Evolutionary conservation across 805 yeast genomes (phyloP), one percentile per base, ranked within the genome.

Genomic region (Isabelozyma pseudorhagii): DNA sequence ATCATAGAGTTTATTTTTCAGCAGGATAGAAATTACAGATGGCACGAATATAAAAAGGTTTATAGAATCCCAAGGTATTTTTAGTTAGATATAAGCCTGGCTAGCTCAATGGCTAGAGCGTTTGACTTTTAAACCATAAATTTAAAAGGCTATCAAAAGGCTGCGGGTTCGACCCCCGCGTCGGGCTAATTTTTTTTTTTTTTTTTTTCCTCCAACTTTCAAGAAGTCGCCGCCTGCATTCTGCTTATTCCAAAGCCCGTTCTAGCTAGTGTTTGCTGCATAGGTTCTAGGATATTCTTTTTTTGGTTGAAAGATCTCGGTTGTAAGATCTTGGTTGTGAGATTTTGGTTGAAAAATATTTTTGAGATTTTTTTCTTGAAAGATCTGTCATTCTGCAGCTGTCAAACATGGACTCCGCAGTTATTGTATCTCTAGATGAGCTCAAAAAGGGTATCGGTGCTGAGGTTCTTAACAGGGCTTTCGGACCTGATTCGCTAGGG

Each of bases 401-500:
- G 17, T 15, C 17, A 15, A 15, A 15, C 42, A 80, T 81, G 40
- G 69, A 54, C 7, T 66, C 76, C 15, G 38, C 77, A 4, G 74
- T 73, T 0, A 50, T 45, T 0, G 77, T 72, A 0, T 53, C 68
- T 1, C 53, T 72, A 0, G 47, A 54, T 25, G 67, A 67, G 36
- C 64, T 77, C 27, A 25, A 56, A 27, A 14, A 55, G 0, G 79
- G 78, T 1, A 54, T 62, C 2, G 63, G 59, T 3, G 68, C 68
- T 43, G 44, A 54, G 1, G 50, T 54, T 5, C 64, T 82, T 38
- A 61, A 66, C 4, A 50, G 60, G 8, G 85, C 85, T 1, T 82
- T 82, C 63, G 87, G 84, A 0, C 75, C 77, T 3, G 70, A 79
- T 34, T 79, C 84, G 0, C 65, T 82, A 8, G 87, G 87, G 1